Evolutionary conservation across 257 asterid genomes (phyloP).

Genomic region (Nyctanthes arbortristis): DNA sequence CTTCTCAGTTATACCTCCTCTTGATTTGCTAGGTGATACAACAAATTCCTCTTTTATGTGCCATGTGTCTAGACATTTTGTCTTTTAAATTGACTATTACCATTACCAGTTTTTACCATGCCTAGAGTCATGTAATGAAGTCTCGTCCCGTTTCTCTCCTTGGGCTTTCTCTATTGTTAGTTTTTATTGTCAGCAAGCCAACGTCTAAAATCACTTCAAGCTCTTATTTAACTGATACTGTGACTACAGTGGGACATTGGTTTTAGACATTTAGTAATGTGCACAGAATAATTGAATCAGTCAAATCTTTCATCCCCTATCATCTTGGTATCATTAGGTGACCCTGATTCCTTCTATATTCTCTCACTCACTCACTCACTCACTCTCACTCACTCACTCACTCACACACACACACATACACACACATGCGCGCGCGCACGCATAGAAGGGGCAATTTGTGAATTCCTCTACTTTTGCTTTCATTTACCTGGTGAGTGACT

Average conservation of each 20-base stretch:
- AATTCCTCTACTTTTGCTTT: slow-evolving; percentile 4
- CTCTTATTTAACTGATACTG: neutral
- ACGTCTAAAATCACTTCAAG: neutral
- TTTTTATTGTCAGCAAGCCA: neutral
- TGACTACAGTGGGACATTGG: neutral
- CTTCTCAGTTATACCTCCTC: neutral
- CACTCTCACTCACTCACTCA: neutral
- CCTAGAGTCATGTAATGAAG: neutral
- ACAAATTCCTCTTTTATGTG: too few species aligned
- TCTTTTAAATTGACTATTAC: neutral
- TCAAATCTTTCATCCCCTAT: neutral
- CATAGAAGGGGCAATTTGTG: slow-evolving; percentile 6
- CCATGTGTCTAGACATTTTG: too few species aligned
- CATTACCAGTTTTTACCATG: neutral
- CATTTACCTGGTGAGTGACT: slow-evolving; percentile 7
- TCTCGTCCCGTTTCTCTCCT: neutral
- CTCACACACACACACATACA: too few species aligned
- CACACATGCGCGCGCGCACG: too few species aligned
- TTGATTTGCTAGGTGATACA: neutral
- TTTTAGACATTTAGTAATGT: too few species aligned
- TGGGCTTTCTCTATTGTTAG: neutral
- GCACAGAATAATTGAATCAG: neutral
- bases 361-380: too few species aligned
- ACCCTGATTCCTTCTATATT: neutral
- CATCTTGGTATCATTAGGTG: neutral